Base-by-base conservation (phyloP, 768 basidiomycete genomes). In the Auricularia cornea region DNA sequence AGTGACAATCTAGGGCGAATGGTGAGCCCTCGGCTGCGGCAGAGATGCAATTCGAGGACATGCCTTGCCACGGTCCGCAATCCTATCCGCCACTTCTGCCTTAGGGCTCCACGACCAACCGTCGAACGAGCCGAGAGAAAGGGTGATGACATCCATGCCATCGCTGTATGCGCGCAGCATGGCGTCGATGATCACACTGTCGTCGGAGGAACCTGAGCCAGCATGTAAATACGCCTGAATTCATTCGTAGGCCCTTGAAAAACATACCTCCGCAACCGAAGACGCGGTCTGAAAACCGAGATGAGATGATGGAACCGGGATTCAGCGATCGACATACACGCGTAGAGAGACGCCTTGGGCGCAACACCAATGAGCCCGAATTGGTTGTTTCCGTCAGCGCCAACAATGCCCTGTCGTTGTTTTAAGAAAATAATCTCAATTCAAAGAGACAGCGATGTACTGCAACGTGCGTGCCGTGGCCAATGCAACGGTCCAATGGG, bases 361-460 rank as follows among this genome's bases (percentile, higher is more conserved):
- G 89, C 88, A 44, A 88, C 87, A 62, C 89, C 89, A 59, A 82
- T 84, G 68, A 89, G 82, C 72, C 84, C 84, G 76, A 83, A 87
- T 38, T 71, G 69, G 68, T 88, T 89, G 56, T 75, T 80, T 1
- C 83, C 81, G 65, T 84, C 74, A 20, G 84, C 84, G 16, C 83
- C 87, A 61, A 88, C 80, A 68, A 57, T 57, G 44, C 44, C 44
- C 54, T n/a, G n/a, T n/a, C n/a, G n/a, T n/a, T n/a, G n/a, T n/a
- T n/a, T n/a, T 57, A 29, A 16, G 69, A 71, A 69, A 40, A 67
- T 65, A n/a, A 57, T 16, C 29, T 30, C 12, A 10, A 57, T 28
- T 16, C 26, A 10, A 10, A 10, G 54, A 30, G 8, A 26, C 8
- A 57, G 30, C 11, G 28, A 5, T 20, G 20, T 28, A 57, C 81